Evolutionary conservation across 257 asterid species (phyloP), one percentile per base, ranked within the genome.

Genomic region (Euphrasia confusa): DNA sequence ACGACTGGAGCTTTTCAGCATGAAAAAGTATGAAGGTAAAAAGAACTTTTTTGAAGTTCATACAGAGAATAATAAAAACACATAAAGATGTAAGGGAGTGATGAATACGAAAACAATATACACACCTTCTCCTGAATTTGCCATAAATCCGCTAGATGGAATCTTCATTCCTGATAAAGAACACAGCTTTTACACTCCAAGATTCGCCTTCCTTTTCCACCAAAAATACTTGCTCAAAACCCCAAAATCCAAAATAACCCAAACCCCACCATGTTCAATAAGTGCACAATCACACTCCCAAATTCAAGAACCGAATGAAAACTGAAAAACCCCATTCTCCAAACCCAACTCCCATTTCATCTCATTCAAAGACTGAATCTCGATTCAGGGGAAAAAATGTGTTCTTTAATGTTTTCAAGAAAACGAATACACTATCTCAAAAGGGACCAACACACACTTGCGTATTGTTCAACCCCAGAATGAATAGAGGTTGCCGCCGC

Each of bases 121-220:
- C 52, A 30, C 33, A 85, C 94, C 94, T 82, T 85, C 94, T 49
- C 72, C 88, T 53, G 94, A 62, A 80, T 72, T 85, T 63, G 84
- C 74, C 70, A 76, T 68, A 71, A 71, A 85, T 48, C 84, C 94
- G 61, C 71, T 81, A 62, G 83, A 60, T 67, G 94, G 82, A 54
- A 84, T 76, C 84, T 80, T 85, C 94, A 85, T 85, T 67, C 60
- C 53, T 14, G 65, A 60, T 62, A 60, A 44, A 44, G 14, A n/a
- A n/a, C 65, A 61, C 56, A 7, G 9, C 7, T 9, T 44, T 44
- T 17, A 5, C 28, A 39, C 64, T 49, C 52, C 71, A 50, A 11
- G 4, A 27, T 58, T 60, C 7, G 63, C 48, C 64, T 66, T 58
- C 73, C 58, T 47, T 15, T 54, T 24, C 56, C 40, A 33, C 60